phyloP scores from a whole-genome alignment of 225 moss, liverwort and hornwort genomes.

The Straminergon stramineum region DNA sequence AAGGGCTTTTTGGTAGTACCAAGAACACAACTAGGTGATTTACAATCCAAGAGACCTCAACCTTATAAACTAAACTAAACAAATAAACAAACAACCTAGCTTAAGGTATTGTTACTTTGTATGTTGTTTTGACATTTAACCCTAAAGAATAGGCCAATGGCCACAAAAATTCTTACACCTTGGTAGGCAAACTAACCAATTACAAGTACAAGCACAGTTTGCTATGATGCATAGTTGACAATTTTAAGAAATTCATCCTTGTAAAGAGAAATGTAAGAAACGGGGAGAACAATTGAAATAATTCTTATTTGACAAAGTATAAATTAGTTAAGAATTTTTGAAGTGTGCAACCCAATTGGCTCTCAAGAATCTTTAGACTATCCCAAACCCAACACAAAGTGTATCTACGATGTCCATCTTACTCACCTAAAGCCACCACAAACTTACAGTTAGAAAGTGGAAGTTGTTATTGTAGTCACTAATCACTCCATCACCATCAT shows the following conservation, averaged over 20 bases:
- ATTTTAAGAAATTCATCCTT: rapidly evolving
- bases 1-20: too few relatives aligned
- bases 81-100: too few relatives aligned
- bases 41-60: too few relatives aligned
- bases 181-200: rapidly evolving
- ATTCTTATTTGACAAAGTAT: neutral
- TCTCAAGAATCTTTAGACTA: rapidly evolving
- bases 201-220: neutral
- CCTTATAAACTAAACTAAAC: too few relatives aligned
- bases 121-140: neutral
- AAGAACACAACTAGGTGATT: too few relatives aligned
- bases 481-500: too few relatives aligned
- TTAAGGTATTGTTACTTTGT: too few relatives aligned
- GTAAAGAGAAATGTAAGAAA: neutral
- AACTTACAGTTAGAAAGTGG: neutral
- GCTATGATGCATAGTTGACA: neutral
- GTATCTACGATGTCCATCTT: neutral
- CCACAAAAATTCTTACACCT: neutral
- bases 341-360: rapidly evolving
- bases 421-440: rapidly evolving
- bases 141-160: neutral
- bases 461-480: neutral
- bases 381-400: neutral
- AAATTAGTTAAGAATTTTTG: neutral
- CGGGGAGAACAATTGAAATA: neutral